Conservation (phyloP, 148 eudicot genomes). For the Tetragonia tetragonoides region DNA sequence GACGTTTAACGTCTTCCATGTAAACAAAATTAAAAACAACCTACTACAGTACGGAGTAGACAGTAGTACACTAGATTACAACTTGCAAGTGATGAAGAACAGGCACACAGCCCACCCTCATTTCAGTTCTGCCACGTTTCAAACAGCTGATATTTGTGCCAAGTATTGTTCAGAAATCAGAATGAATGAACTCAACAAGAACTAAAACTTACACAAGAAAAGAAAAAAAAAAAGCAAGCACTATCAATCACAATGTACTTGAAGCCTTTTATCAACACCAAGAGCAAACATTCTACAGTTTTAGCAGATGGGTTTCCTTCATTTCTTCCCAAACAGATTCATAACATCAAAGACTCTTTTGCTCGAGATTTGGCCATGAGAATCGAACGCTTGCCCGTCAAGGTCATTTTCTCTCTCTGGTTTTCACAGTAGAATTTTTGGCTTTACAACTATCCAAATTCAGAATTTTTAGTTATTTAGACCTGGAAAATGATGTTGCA, state of each 20-base stretch:
- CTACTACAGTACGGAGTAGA: too few species aligned
- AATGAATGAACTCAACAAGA: too few species aligned
- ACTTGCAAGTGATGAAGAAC: too few species aligned
- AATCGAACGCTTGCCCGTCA: constrained; percentile 69
- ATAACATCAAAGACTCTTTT: constrained; percentile 65
- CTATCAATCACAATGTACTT: constrained; percentile 13
- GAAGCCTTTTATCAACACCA: constrained; percentile 6
- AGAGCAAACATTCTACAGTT: constrained; percentile 16
- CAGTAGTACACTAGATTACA: too few species aligned
- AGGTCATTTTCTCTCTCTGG: constrained; percentile 34
- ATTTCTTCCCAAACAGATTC: constrained; percentile 76
- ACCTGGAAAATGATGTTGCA: constrained; percentile 6
- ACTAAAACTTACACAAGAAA: not conserved
- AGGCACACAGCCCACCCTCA: too few species aligned
- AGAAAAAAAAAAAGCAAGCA: not conserved
- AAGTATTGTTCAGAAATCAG: too few species aligned
- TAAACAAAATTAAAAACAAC: too few species aligned
- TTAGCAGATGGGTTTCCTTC: constrained; percentile 51
- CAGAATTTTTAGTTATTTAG: not conserved
- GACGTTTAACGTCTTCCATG: too few species aligned
- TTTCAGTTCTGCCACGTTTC: too few species aligned
- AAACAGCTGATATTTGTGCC: too few species aligned
- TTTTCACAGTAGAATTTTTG: not conserved
- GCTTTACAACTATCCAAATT: not conserved
- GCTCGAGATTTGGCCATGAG: constrained; percentile 70